phyloP scores from a whole-genome alignment of 305 asterid genomes.

The Fraxinus greggii region DNA sequence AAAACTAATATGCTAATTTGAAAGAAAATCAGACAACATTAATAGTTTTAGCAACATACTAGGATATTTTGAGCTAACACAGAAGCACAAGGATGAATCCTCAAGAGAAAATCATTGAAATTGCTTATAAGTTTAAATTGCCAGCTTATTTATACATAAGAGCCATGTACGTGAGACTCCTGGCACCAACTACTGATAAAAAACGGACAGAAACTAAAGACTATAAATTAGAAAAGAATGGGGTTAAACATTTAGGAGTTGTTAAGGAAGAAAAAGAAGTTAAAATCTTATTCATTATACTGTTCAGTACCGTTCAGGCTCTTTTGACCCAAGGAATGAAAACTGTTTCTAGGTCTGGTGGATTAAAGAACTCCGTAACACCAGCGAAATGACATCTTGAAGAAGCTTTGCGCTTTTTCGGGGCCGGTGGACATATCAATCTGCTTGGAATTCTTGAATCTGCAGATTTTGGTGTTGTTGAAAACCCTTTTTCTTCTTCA shows the following conservation, averaged over 20 bases:
- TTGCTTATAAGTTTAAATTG: conserved; percentile 17
- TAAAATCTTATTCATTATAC: not conserved
- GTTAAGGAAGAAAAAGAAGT: not conserved
- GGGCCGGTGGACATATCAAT: conserved; percentile 63
- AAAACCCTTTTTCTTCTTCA: conserved; percentile 35
- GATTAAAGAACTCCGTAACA: conserved; percentile 54
- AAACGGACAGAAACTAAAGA: conserved; percentile 6
- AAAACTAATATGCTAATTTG: not conserved
- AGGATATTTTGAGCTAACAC: not conserved
- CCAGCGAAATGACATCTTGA: conserved; percentile 47
- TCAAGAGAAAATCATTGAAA: not conserved
- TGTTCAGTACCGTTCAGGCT: conserved; percentile 15
- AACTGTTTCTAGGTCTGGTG: conserved; percentile 62
- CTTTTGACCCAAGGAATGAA: conserved; percentile 42
- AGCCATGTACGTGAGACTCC: conserved; percentile 18
- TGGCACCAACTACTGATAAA: not conserved
- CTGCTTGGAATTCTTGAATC: conserved; percentile 49
- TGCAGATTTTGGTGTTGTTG: conserved; percentile 63
- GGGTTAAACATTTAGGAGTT: not conserved
- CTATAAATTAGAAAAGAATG: not conserved
- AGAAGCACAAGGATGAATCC: not conserved
- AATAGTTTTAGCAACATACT: not conserved
- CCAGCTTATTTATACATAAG: conserved; percentile 20
- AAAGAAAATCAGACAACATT: conserved; percentile 2
- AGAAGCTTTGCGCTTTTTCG: conserved; percentile 59